Evolutionary conservation across 2,329 filamentous ascomycete species (phyloP).

Genomic region (Aspergillus glaucus): DNA sequence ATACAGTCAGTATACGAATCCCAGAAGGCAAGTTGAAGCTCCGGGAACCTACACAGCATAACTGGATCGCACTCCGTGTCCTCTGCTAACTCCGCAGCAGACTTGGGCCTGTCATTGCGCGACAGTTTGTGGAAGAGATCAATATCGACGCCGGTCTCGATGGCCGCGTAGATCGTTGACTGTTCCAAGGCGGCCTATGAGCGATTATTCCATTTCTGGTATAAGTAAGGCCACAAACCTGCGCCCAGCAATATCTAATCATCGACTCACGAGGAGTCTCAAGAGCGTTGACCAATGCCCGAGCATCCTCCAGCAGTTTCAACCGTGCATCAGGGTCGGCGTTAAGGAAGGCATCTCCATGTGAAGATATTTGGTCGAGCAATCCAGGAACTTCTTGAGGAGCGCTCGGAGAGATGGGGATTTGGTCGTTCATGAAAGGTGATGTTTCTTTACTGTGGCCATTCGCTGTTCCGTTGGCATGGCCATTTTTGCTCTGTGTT

Average conservation of each 20-base stretch:
- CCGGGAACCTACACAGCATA: slow-evolving; percentile 12
- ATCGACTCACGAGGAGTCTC: slow-evolving; percentile 26
- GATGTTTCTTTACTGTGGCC: not conserved
- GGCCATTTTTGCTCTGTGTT: not conserved
- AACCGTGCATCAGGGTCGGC: slow-evolving; percentile 11
- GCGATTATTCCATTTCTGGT: not conserved
- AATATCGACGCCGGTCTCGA: slow-evolving; percentile 18
- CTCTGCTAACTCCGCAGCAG: slow-evolving; percentile 14
- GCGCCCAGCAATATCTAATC: slow-evolving; percentile 20
- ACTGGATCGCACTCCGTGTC: slow-evolving; percentile 12
- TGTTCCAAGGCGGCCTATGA: not conserved
- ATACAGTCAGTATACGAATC: not conserved
- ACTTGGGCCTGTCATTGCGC: slow-evolving; percentile 15
- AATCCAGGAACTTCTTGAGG: slow-evolving; percentile 13
- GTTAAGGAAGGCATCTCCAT: slow-evolving; percentile 9
- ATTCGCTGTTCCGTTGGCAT: not conserved
- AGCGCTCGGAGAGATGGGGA: slow-evolving; percentile 9
- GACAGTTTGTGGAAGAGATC: slow-evolving; percentile 17
- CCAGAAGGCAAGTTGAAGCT: no score
- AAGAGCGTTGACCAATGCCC: slow-evolving; percentile 19
- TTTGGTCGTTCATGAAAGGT: not conserved
- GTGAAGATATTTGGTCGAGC: slow-evolving; percentile 10
- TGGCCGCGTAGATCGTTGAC: slow-evolving; percentile 15
- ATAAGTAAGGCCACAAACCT: slow-evolving; percentile 8
- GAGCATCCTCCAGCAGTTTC: slow-evolving; percentile 19